Evolutionary conservation across 192 early-diverging fungal species (phyloP).

Genomic region (Gamsiella multidivaricata): DNA sequence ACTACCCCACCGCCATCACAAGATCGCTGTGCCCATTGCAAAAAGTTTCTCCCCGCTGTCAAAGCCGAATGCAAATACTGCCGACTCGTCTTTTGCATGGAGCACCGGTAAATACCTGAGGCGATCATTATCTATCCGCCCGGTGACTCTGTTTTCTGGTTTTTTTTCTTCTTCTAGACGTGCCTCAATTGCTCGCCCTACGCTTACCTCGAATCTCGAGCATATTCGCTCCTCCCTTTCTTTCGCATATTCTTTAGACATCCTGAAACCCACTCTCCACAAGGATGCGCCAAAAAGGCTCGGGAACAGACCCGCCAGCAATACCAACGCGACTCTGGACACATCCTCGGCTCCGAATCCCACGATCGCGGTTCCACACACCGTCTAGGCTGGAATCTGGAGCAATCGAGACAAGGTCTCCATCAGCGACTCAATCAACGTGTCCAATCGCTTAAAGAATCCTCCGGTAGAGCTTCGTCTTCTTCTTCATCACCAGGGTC

Average conservation of each 20-base stretch:
- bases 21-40: slow-evolving; percentile 48
- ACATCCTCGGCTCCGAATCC: slow-evolving; percentile 39
- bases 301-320: slow-evolving; percentile 39
- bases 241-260: slow-evolving; percentile 10
- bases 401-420: slow-evolving; percentile 17
- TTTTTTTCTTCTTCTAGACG: too few relatives aligned
- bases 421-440: slow-evolving; percentile 38
- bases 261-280: slow-evolving; percentile 46
- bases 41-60: slow-evolving; percentile 47
- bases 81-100: slow-evolving; percentile 41
- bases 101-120: slow-evolving; percentile 39
- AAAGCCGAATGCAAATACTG: slow-evolving; percentile 48
- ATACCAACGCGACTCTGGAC: slow-evolving; percentile 47
- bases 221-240: neutral
- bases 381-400: slow-evolving; percentile 41
- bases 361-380: slow-evolving; percentile 40
- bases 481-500: too few relatives aligned
- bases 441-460: slow-evolving; percentile 27
- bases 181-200: too few relatives aligned
- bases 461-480: slow-evolving; percentile 15
- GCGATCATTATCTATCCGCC: too few relatives aligned
- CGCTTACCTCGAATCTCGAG: too few relatives aligned
- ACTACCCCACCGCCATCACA: slow-evolving; percentile 13
- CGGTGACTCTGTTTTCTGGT: too few relatives aligned
- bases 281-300: slow-evolving; percentile 31